Percentiles rank a stretch among this genome's conserved stretches.
These are phyloP conservation scores for Rhizopus arrhizus DNA, from an alignment of 371 early-diverging fungal genomes.

Conservation along the genomic window DNA sequence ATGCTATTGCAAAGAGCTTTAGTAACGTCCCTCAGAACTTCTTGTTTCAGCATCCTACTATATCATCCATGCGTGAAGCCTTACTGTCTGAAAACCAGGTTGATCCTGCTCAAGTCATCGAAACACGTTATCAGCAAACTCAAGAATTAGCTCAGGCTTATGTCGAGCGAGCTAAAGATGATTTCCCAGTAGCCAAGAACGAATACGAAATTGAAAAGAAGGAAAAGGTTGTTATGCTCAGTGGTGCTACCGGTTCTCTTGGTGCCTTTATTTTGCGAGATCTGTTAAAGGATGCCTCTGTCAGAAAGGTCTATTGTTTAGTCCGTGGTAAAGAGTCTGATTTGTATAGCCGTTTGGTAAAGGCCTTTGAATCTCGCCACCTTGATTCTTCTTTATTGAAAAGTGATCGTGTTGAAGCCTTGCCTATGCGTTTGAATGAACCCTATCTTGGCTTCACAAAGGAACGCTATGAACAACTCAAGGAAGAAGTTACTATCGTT, in stretches of 20 bases:
- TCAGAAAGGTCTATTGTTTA: constrained; percentile 34
- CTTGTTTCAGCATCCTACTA: constrained; percentile 35
- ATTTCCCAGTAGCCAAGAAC: constrained; percentile 20
- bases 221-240: constrained; percentile 33
- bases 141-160: constrained; percentile 17
- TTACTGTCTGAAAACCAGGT: not conserved
- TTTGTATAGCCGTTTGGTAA: constrained; percentile 19
- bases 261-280: constrained; percentile 35
- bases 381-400: constrained; percentile 14
- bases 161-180: constrained; percentile 18
- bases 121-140: constrained; percentile 12
- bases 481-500: constrained; percentile 34
- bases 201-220: not conserved
- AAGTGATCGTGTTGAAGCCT: constrained; percentile 6
- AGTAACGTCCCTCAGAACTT: constrained; percentile 37
- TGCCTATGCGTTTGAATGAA: constrained; percentile 23
- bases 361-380: constrained; percentile 29
- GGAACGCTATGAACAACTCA: constrained; percentile 23
- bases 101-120: not conserved
- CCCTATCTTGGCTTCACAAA: constrained; percentile 29
- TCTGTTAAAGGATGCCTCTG: constrained; percentile 22
- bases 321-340: constrained; percentile 26
- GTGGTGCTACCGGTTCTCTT: constrained; percentile 50
- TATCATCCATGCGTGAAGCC: constrained; percentile 18
- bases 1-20: constrained; percentile 16